Conservation (phyloP, 169 alveolate species). For the Cystoisospora suis region DNA sequence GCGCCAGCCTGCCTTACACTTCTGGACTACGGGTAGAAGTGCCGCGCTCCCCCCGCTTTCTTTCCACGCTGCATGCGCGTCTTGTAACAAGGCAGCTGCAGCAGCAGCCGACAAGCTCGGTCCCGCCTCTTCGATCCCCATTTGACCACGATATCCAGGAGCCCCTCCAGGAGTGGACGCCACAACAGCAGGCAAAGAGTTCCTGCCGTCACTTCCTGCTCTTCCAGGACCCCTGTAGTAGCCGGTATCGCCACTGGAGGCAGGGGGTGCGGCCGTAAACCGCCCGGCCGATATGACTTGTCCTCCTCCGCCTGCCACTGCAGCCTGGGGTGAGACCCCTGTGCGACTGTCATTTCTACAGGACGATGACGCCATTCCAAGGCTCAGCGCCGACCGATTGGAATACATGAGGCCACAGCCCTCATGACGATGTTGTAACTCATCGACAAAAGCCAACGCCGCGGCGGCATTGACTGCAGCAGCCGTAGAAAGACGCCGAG, state of each 20-base stretch:
- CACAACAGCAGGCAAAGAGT: too few relatives aligned
- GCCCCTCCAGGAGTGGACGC: too few relatives aligned
- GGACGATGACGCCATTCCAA: background rate
- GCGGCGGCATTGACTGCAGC: slow-evolving; percentile 27
- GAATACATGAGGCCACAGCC: background rate
- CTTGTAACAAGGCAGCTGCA: slow-evolving; percentile 12
- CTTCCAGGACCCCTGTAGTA: too few relatives aligned
- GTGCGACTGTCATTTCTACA: too few relatives aligned
- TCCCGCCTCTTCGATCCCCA: too few relatives aligned
- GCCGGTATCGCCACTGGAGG: too few relatives aligned
- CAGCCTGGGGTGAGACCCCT: too few relatives aligned
- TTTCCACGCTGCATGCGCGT: slow-evolving; percentile 29
- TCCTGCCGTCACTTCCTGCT: too few relatives aligned
- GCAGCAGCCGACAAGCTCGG: slow-evolving; percentile 3
- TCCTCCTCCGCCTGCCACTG: background rate
- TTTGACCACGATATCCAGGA: too few relatives aligned
- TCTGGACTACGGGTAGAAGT: background rate
- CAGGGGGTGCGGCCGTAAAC: background rate
- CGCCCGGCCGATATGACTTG: background rate
- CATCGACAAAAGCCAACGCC: background rate
- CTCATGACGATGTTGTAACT: background rate
- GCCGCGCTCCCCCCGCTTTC: background rate
- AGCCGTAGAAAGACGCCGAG: background rate
- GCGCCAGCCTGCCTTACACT: too few relatives aligned
- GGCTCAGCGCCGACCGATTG: background rate